A percentile compares a stretch with the other conserved stretches of the same genome.
These are phyloP conservation scores for Vickermania ingenoplastis DNA, from an alignment of 208 protist genomes.

Conservation along the genomic window DNA sequence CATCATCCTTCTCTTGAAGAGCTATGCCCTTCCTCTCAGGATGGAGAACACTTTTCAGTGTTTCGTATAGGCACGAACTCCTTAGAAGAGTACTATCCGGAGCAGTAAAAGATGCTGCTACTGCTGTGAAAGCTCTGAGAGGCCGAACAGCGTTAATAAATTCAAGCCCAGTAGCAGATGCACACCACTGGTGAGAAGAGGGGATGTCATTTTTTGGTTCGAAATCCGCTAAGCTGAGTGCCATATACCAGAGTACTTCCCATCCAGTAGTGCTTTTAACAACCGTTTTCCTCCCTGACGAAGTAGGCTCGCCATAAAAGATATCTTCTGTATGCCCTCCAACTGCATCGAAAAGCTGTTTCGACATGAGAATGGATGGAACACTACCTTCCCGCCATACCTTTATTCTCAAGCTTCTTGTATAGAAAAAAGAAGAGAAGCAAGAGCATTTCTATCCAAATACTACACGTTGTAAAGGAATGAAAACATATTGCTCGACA, in stretches of 20 bases:
- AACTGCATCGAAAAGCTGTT: conserved; percentile 37
- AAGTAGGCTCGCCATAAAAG: conserved; percentile 29
- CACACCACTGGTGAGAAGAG: background rate
- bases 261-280: conserved; percentile 54
- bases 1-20: background rate
- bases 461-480: too few species aligned
- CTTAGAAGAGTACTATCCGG: background rate
- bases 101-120: conserved; percentile 8
- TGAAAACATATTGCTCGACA: too few species aligned
- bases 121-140: conserved; percentile 8
- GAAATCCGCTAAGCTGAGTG: conserved; percentile 12
- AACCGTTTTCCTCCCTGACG: conserved; percentile 35
- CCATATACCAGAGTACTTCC: conserved; percentile 63
- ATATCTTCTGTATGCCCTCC: conserved; percentile 51
- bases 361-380: too few species aligned
- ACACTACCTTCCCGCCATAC: too few species aligned
- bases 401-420: too few species aligned
- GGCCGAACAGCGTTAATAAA: conserved; percentile 3
- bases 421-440: too few species aligned
- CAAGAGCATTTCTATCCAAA: too few species aligned
- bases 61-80: background rate
- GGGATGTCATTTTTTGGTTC: background rate
- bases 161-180: background rate
- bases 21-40: background rate
- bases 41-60: background rate